Percentiles rank a stretch among this genome's conserved stretches.
phyloP scores from a whole-genome alignment of 495 filamentous ascomycete species.

The Aspergillus wentii region DNA sequence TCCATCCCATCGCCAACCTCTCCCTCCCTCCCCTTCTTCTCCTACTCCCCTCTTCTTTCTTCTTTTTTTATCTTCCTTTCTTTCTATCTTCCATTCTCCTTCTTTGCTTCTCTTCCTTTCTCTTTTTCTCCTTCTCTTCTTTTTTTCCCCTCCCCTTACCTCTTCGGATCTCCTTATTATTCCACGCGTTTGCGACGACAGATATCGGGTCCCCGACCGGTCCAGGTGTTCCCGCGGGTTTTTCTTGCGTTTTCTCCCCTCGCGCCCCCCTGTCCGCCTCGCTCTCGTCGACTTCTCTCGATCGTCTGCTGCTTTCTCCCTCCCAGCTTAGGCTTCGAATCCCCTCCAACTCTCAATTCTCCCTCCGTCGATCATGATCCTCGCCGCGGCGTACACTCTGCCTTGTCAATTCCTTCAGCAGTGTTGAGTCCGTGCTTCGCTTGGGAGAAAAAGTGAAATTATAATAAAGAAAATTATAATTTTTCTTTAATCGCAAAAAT shows the following conservation, averaged over 20 bases:
- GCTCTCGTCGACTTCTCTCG: conserved; percentile 2
- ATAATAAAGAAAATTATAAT: not conserved
- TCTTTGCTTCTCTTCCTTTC: not conserved
- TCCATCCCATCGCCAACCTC: conserved; percentile 1
- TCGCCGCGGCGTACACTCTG: conserved; percentile 11
- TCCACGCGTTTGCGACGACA: too few relatives aligned
- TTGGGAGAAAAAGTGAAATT: not conserved
- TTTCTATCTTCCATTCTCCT: conserved; percentile 1
- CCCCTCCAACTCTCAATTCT: not conserved
- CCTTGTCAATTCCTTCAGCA: conserved; percentile 18
- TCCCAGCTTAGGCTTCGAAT: conserved; percentile 5
- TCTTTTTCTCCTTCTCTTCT: conserved; percentile 8
- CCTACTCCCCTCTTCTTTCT: not conserved
- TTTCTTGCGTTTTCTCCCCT: conserved; percentile 13
- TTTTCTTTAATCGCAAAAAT: too few relatives aligned
- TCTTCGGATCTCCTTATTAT: conserved; percentile 1
- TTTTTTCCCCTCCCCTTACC: conserved; percentile 7
- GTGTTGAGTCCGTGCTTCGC: conserved; percentile 13
- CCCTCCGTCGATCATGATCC: conserved; percentile 18
- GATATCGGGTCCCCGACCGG: too few relatives aligned
- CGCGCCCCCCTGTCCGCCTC: conserved; percentile 16
- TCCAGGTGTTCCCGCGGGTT: conserved; percentile 12
- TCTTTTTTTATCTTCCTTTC: conserved; percentile 4
- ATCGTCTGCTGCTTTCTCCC: conserved; percentile 3
- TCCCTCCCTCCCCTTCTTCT: not conserved